Evolutionary conservation across 1,284 basidiomycete genomes (phyloP), one percentile per base, ranked within the genome.

Genomic region (Xerocomus alliaceus): DNA sequence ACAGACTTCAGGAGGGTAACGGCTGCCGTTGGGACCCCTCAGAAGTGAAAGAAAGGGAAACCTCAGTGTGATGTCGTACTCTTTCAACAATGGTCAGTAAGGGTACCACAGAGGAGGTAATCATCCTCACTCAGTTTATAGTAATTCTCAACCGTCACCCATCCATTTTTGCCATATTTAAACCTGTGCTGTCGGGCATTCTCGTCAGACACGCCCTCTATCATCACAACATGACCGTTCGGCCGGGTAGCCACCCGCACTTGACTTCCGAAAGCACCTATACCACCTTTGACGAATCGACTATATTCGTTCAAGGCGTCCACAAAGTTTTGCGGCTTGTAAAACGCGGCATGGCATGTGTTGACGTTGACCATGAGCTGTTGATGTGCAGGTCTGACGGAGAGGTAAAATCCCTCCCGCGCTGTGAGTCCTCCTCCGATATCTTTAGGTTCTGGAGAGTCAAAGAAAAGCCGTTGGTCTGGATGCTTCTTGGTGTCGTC

Each of bases 361-460:
- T 92, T 91, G 57, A 93, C 86, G 66, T 93, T 92, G 34, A 92
- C 87, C 88, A 91, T 89, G 34, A 93, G 78, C 64, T 90, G 87
- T 47, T 85, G 84, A 71, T 88, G 87, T 3, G 87, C 77, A 3
- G 90, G 88, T 11, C 91, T 85, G 45, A 91, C 89, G 8, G 90
- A 92, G 5, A 88, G 85, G 70, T 88, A 92, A 72, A 90, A 92
- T 0, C 91, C 91, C 68, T 84, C 81, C 79, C 85, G 89, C 1
- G 87, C 90, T 66, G 89, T 83, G 15, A 92, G 80, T 11, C 86
- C 84, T 34, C 69, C 72, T 1, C 54, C 65, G 4, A 72, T 70
- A 29, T 73, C 56, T 29, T 37, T 20, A 8, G 70, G 71, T 1
- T 37, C 35, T 24, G 67, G 69, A 12, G 49, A 45, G 31, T 63